These are phyloP conservation scores for Pleurotus tuber-regium DNA, from an alignment of 768 basidiomycete species.

Conservation along the genomic window DNA sequence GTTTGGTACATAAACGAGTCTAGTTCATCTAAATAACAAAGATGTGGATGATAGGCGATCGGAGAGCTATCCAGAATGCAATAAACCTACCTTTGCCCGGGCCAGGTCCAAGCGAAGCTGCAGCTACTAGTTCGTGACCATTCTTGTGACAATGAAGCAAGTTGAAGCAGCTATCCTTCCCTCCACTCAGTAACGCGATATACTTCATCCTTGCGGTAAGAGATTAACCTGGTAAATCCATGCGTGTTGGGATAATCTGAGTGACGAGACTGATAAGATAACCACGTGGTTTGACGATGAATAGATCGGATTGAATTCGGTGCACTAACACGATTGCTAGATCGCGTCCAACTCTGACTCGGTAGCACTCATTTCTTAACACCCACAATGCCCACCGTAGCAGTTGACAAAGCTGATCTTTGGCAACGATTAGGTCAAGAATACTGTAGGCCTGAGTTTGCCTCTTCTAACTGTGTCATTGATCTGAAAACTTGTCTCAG, in stretches of 20 bases:
- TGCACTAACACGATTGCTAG: no score
- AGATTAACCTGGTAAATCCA: constrained; percentile 14
- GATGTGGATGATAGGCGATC: constrained; percentile 20
- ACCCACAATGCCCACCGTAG: constrained; percentile 82
- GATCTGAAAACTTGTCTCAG: constrained; percentile 39
- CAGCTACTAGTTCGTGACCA: constrained; percentile 83
- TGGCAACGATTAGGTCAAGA: constrained; percentile 80
- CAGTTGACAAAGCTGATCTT: constrained; percentile 94
- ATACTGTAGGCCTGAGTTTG: constrained; percentile 57
- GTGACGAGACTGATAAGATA: constrained; percentile 10
- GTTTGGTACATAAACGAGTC: constrained; percentile 99
- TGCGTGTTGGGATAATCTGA: constrained; percentile 17
- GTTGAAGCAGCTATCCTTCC: constrained; percentile 98
- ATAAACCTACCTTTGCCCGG: constrained; percentile 73
- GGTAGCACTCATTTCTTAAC: constrained; percentile 12
- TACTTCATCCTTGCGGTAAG: constrained; percentile 73
- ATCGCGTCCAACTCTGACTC: constrained; percentile 7
- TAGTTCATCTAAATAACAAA: constrained; percentile 76
- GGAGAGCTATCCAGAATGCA: constrained; percentile 16
- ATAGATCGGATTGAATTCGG: constrained; percentile 31
- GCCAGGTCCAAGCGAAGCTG: constrained; percentile 84
- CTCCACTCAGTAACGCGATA: constrained; percentile 92
- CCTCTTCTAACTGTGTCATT: constrained; percentile 8
- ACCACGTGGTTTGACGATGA: constrained; percentile 23
- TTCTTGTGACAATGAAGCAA: constrained; percentile 84